Conservation (phyloP, 768 basidiomycete genomes). For the Obba rivulosa region DNA sequence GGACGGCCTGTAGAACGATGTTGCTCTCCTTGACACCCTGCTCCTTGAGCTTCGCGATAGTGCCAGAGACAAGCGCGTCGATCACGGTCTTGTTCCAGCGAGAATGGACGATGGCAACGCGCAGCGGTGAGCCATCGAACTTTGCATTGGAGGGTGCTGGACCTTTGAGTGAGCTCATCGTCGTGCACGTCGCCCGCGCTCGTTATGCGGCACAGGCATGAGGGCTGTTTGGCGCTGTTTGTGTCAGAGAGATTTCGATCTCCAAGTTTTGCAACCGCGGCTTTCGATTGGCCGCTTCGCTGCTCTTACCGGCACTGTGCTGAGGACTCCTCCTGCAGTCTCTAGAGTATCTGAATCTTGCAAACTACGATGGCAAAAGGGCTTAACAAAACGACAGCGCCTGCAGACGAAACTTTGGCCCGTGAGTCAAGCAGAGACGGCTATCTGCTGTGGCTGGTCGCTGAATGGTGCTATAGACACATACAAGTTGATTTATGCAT, state of each 20-base stretch:
- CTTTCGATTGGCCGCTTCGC: neutral
- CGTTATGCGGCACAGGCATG: neutral
- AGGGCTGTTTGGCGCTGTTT: slow-evolving; percentile 1
- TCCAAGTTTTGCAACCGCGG: neutral
- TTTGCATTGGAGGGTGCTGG: slow-evolving; percentile 51
- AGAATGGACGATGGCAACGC: slow-evolving; percentile 91
- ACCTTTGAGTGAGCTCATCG: slow-evolving; percentile 65
- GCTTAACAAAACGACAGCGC: slow-evolving; percentile 1
- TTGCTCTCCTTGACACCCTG: slow-evolving; percentile 85
- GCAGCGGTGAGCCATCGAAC: slow-evolving; percentile 76
- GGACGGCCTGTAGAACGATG: slow-evolving; percentile 87
- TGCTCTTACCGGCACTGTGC: neutral
- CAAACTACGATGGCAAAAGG: neutral
- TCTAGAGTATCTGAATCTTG: too few species aligned
- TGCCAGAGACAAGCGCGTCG: slow-evolving; percentile 77
- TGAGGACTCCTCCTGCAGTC: neutral
- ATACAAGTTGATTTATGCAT: slow-evolving; percentile 72
- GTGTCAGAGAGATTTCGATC: neutral
- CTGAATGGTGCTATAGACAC: slow-evolving; percentile 43
- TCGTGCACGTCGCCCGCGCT: slow-evolving; percentile 3
- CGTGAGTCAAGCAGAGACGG: neutral
- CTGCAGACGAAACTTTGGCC: slow-evolving; percentile 11
- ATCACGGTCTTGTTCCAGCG: slow-evolving; percentile 93
- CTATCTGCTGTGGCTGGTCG: neutral
- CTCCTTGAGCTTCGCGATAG: slow-evolving; percentile 73